Evolutionary conservation across 345 rosid species (phyloP), one percentile per base, ranked within the genome.

Genomic region (Citrus cavaleriei): DNA sequence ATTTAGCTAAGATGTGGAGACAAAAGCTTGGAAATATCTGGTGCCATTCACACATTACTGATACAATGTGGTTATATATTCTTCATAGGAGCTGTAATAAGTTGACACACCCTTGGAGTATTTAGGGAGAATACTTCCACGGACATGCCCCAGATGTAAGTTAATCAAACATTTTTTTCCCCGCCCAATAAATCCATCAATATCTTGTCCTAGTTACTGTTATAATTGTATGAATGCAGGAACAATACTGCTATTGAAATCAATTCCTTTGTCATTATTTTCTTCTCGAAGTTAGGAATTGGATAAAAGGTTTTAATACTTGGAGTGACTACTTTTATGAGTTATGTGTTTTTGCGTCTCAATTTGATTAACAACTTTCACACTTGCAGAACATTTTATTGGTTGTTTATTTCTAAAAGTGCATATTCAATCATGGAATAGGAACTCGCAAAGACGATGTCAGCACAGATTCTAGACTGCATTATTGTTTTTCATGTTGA

Each of bases 71-170:
- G 57, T 70, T 24, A 28, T 72, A 65, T 54, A 65, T 49, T 35
- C 81, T 57, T 63, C 65, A 59, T 70, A 62, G 77, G 38, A 64
- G 57, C 69, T 4, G 13, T 30, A n/a, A 27, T 55, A 42, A 32
- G 57, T 70, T 55, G 69, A 25, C 46, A 24, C 25, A 21, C 32
- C 38, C 2, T 34, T 58, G 51, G 77, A 55, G 13, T 70, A 58
- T 57, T 77, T 65, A 28, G 27, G 61, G 19, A 74, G 79, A 46
- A 63, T 42, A 57, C 65, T 40, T 70, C 35, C 30, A 38, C n/a
- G 58, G 54, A 70, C 66, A 60, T 30, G 21, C 24, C 25, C 7
- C 35, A 42, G 30, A 18, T 75, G 79, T 82, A 75, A 70, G 77
- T 70, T 75, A 6, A 62, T 27, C 38, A 6, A 6, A 37, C 38